Evolutionary conservation across 2,329 filamentous ascomycete species (phyloP).

Genomic region (Paecilomyces sp.): DNA sequence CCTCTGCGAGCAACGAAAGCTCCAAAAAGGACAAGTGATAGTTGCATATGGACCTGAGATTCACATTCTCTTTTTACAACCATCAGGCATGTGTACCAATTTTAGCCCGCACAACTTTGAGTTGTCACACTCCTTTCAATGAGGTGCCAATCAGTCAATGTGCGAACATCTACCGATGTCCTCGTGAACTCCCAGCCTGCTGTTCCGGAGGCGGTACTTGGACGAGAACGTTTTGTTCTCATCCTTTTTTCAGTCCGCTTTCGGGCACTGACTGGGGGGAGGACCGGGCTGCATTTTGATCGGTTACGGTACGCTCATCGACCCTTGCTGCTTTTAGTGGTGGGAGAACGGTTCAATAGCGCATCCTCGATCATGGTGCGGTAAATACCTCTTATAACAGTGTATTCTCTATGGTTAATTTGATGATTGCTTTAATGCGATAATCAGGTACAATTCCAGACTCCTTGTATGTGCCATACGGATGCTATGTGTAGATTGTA

Average conservation of each 20-base stretch:
- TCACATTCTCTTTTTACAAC: neutral
- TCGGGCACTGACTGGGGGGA: constrained; percentile 19
- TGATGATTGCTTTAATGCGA: neutral
- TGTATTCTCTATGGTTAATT: neutral
- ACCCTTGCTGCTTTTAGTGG: neutral
- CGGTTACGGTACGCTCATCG: constrained; percentile 10
- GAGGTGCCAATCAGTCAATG: constrained; percentile 93
- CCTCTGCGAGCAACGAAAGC: constrained; percentile 7
- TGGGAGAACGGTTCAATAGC: neutral
- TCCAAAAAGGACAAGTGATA: constrained; percentile 22
- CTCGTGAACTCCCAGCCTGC: constrained; percentile 24
- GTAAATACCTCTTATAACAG: neutral
- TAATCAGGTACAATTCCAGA: neutral
- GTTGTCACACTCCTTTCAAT: constrained; percentile 81
- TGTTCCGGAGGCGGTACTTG: constrained; percentile 17
- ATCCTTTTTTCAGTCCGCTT: constrained; percentile 14
- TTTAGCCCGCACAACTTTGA: constrained; percentile 78
- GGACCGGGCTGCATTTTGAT: constrained; percentile 18
- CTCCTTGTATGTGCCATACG: too few species aligned
- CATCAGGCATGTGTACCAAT: constrained; percentile 1
- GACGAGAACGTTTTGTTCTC: constrained; percentile 26
- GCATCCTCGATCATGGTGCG: neutral
- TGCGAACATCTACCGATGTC: constrained; percentile 64
- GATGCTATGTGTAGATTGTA: too few species aligned
- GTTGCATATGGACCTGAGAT: constrained; percentile 1